Conservation (phyloP, 139 green algal genomes). For the Eudorina sp. region DNA sequence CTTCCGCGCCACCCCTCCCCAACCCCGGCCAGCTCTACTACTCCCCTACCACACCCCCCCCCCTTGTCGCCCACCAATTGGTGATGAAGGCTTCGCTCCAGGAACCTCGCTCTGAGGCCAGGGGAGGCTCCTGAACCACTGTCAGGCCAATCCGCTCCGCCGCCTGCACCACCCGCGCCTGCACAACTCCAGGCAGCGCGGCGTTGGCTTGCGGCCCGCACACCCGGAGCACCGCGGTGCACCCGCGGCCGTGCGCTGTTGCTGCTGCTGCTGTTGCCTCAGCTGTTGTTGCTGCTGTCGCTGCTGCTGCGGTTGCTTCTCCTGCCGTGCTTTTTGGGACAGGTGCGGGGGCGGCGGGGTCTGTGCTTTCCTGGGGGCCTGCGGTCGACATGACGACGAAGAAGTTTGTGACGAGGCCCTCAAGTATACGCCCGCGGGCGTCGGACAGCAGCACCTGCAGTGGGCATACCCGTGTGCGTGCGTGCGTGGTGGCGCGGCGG, state of each 20-base stretch:
- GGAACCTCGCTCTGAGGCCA: background rate
- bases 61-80: constrained; percentile 52
- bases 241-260: background rate
- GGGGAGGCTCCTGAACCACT: constrained; percentile 43
- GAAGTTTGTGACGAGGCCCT: constrained; percentile 71
- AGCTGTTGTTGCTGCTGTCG: background rate
- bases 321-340: background rate
- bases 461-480: too few species aligned
- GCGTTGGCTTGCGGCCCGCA: background rate
- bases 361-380: too few species aligned
- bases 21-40: background rate
- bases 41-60: background rate
- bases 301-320: background rate
- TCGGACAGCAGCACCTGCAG: constrained; percentile 64
- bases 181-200: constrained; percentile 53
- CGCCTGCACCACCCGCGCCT: constrained; percentile 55
- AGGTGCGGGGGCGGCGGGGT: background rate
- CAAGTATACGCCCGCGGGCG: constrained; percentile 51
- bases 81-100: constrained; percentile 73
- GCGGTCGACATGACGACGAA: constrained; percentile 66
- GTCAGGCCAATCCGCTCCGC: constrained; percentile 42
- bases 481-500: too few species aligned
- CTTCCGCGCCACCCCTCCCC: background rate
- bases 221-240: background rate
- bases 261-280: background rate